phyloP scores from a whole-genome alignment of 495 filamentous ascomycete species.

The Lasiosphaeria ovina region DNA sequence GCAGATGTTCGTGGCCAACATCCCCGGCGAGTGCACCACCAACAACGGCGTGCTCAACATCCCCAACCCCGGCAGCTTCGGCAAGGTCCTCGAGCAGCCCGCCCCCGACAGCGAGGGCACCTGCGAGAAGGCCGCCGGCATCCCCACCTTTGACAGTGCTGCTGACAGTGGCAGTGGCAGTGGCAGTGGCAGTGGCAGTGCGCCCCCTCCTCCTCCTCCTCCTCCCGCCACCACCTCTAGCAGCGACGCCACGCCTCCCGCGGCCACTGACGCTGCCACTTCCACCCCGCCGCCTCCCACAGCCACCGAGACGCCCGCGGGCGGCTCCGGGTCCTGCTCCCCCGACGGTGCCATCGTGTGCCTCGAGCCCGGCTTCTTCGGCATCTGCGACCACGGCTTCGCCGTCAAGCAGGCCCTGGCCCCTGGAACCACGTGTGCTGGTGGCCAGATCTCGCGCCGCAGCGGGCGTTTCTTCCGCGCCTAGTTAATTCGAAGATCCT shows the following conservation, averaged over 20 bases:
- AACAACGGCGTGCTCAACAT: conserved; percentile 25
- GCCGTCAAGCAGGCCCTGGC: conserved; percentile 19
- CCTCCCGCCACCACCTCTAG: too few relatives aligned
- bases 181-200: neutral
- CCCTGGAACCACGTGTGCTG: conserved; percentile 19
- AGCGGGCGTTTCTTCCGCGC: neutral
- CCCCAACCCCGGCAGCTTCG: conserved; percentile 30
- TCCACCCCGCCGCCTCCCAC: neutral
- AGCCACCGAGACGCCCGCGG: neutral
- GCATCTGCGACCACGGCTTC: conserved; percentile 19
- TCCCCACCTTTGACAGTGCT: conserved; percentile 18
- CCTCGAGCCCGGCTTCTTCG: conserved; percentile 16
- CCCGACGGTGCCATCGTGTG: conserved; percentile 19
- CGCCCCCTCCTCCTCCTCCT: neutral
- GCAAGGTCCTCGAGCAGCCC: conserved; percentile 23
- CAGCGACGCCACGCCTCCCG: neutral
- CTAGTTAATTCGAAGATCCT: too few relatives aligned
- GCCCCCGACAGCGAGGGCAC: conserved; percentile 43
- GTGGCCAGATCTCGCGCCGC: conserved; percentile 10
- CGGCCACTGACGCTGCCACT: neutral
- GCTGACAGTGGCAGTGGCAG: conserved; percentile 1
- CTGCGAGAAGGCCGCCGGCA: conserved; percentile 52
- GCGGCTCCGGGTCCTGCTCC: conserved; percentile 15
- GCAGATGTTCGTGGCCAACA: conserved; percentile 59
- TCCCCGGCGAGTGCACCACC: conserved; percentile 31